These are phyloP conservation scores for Termitomyces sp. DNA, from an alignment of 768 basidiomycete species.

Conservation along the genomic window DNA sequence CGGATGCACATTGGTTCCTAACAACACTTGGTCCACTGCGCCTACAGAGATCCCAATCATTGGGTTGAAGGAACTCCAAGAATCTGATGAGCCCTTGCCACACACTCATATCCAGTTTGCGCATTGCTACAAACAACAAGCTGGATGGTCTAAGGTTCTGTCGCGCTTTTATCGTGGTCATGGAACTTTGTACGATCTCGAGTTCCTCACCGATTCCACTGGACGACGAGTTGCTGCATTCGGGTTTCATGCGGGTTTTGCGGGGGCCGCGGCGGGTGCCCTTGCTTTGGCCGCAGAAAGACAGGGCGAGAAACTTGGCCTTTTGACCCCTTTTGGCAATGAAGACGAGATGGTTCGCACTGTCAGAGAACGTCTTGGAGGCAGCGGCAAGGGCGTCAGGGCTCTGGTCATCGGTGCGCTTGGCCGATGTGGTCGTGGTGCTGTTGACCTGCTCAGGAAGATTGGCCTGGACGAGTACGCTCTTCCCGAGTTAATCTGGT, in stretches of 20 bases:
- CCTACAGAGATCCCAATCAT: slow-evolving; percentile 75
- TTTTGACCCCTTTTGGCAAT: slow-evolving; percentile 75
- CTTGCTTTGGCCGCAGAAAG: slow-evolving; percentile 71
- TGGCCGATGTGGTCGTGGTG: slow-evolving; percentile 91
- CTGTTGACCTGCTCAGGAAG: slow-evolving; percentile 93
- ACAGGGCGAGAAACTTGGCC: slow-evolving; percentile 55
- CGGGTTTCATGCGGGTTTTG: slow-evolving; percentile 97
- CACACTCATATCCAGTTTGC: slow-evolving; percentile 99
- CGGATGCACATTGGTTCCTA: slow-evolving; percentile 81
- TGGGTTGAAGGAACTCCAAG: slow-evolving; percentile 94
- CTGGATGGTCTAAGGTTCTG: slow-evolving; percentile 85
- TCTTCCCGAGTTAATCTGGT: background rate
- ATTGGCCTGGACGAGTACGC: slow-evolving; percentile 91
- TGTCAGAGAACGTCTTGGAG: slow-evolving; percentile 63
- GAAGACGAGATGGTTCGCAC: slow-evolving; percentile 77
- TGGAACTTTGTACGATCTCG: slow-evolving; percentile 90
- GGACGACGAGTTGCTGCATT: slow-evolving; percentile 96
- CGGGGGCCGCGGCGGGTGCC: slow-evolving; percentile 91
- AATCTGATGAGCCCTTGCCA: slow-evolving; percentile 72
- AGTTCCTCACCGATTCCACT: slow-evolving; percentile 81
- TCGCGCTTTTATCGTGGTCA: slow-evolving; percentile 78
- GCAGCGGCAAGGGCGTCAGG: slow-evolving; percentile 67
- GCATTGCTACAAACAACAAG: slow-evolving; percentile 96
- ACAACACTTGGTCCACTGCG: slow-evolving; percentile 86
- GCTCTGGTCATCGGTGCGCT: slow-evolving; percentile 95